Conservation (phyloP, 345 rosid species). For the Cardamine occulta region DNA sequence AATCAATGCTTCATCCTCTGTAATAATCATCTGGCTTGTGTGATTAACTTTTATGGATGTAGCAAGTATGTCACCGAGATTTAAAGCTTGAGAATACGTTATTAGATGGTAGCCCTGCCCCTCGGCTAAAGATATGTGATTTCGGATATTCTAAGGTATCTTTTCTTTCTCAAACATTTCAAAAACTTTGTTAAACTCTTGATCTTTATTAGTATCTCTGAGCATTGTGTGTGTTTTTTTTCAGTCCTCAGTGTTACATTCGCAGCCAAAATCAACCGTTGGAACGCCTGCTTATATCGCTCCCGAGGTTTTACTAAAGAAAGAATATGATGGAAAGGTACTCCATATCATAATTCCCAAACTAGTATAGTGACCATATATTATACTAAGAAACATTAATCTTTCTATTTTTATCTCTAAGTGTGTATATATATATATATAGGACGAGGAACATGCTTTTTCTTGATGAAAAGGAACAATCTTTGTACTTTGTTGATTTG, state of each 20-base stretch:
- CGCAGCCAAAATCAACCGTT: slow-evolving; percentile 96
- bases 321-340: slow-evolving; percentile 99
- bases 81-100: slow-evolving; percentile 93
- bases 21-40: not conserved
- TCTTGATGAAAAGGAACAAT: not conserved
- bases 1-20: slow-evolving; percentile 1
- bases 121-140: slow-evolving; percentile 95
- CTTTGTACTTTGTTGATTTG: not conserved
- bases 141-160: slow-evolving; percentile 99
- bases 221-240: slow-evolving; percentile 14
- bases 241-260: slow-evolving; percentile 95
- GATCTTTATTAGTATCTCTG: not conserved
- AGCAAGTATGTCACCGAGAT: slow-evolving; percentile 99
- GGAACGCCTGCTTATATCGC: slow-evolving; percentile 99
- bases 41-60: slow-evolving; percentile 7
- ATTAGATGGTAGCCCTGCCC: slow-evolving; percentile 96
- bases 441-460: not conserved
- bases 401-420: not conserved
- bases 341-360: slow-evolving; percentile 15
- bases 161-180: not conserved
- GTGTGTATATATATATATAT: not conserved
- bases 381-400: not conserved
- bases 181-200: not conserved
- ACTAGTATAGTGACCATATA: slow-evolving; percentile 16
- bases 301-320: slow-evolving; percentile 95